phyloP scores from a whole-genome alignment of 208 protist species.

The Novymonas esmeraldas region DNA sequence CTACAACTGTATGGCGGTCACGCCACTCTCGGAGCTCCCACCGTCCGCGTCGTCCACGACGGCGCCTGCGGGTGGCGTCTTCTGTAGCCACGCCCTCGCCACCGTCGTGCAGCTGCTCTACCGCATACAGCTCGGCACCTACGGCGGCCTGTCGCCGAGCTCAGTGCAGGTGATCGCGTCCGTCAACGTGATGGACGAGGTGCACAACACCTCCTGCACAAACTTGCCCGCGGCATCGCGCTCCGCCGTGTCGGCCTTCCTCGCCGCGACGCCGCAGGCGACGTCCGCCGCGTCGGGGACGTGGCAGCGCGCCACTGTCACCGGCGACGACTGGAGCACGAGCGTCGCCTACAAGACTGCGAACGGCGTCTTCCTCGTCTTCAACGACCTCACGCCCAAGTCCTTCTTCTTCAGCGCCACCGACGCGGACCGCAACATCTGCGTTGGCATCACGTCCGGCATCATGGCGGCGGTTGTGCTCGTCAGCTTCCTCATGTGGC shows the following conservation, averaged over 20 bases:
- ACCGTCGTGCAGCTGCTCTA: background rate
- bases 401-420: constrained; percentile 16
- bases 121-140: too few relatives aligned
- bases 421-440: constrained; percentile 9
- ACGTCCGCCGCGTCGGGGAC: background rate
- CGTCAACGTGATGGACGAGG: constrained; percentile 9
- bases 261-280: background rate
- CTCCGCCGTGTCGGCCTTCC: background rate
- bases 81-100: constrained; percentile 16
- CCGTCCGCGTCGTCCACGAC: background rate
- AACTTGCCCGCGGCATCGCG: background rate
- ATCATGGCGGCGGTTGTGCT: constrained; percentile 22
- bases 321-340: background rate
- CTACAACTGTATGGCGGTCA: constrained; percentile 23
- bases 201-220: constrained; percentile 7
- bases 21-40: background rate
- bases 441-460: constrained; percentile 23
- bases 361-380: constrained; percentile 12
- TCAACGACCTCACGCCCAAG: constrained; percentile 33
- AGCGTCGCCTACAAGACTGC: background rate
- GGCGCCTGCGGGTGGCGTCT: background rate
- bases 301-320: background rate
- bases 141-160: background rate
- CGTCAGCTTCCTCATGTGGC: constrained; percentile 28
- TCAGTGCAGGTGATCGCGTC: background rate